These are phyloP conservation scores for Globisporangium cederbergense DNA, from an alignment of 352 stramenopile genomes.

Conservation along the genomic window DNA sequence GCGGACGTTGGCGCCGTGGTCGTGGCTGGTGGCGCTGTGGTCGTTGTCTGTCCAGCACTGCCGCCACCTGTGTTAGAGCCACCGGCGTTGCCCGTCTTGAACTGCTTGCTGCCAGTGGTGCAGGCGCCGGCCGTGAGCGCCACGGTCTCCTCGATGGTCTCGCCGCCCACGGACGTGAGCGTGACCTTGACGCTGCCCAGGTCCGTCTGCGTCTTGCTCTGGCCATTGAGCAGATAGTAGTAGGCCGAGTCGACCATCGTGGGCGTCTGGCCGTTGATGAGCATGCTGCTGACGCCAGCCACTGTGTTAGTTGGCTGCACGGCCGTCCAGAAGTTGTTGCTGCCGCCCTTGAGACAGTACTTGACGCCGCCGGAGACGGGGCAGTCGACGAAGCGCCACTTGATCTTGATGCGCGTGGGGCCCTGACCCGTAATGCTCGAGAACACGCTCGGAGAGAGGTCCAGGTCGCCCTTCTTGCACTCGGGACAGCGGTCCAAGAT, in stretches of 20 bases:
- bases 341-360: slow-evolving; percentile 46
- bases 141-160: slow-evolving; percentile 42
- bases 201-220: slow-evolving; percentile 26
- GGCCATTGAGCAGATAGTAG: slow-evolving; percentile 57
- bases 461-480: slow-evolving; percentile 58
- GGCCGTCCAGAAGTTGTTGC: slow-evolving; percentile 41
- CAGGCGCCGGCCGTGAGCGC: slow-evolving; percentile 36
- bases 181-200: slow-evolving; percentile 32
- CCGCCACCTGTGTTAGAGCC: neutral
- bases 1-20: slow-evolving; percentile 16
- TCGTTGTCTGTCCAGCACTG: slow-evolving; percentile 16
- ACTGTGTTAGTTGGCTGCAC: slow-evolving; percentile 37
- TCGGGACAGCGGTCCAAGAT: slow-evolving; percentile 74
- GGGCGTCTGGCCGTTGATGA: slow-evolving; percentile 35
- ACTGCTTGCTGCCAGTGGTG: slow-evolving; percentile 37
- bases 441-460: slow-evolving; percentile 46
- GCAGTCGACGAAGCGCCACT: slow-evolving; percentile 43
- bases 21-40: slow-evolving; percentile 12
- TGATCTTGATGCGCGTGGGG: slow-evolving; percentile 29
- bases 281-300: slow-evolving; percentile 27
- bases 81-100: slow-evolving; percentile 20
- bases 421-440: slow-evolving; percentile 26
- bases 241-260: slow-evolving; percentile 63
- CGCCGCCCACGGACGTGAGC: slow-evolving; percentile 39
- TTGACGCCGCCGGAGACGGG: slow-evolving; percentile 30